Evolutionary conservation across 495 filamentous ascomycete species (phyloP), one percentile per base, ranked within the genome.

Genomic region (Endocarpon pusillum): DNA sequence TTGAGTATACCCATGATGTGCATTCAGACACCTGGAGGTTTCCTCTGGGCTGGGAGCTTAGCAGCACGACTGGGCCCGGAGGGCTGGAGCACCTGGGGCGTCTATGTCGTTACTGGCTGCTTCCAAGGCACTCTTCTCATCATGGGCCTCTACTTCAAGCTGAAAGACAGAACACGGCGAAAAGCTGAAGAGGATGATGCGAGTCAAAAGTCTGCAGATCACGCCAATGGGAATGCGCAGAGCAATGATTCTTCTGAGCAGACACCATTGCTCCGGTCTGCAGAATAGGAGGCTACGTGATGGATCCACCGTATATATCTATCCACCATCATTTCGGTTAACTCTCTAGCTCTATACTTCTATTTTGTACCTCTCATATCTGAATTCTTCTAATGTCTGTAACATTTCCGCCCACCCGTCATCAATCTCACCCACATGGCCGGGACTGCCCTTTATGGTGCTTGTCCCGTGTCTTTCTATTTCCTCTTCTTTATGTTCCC

Each of bases 1-100:
- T 53, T 97, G 37, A 92, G 83, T 47, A 86, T 97, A 37, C 79
- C 85, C 1, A 96, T 94, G 82, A 97, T 97, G 89, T 78, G 78
- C 50, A 93, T 96, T 27, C 89, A 97, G 53, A 94, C 86, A 0
- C 89, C 89, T 0, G 89, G 89, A 4, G 78, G 78, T 41, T 75
- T 91, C 44, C 58, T 96, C 15, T 96, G 86, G 64, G 83, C 86
- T 2, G 74, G 62, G 12, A 96, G 86, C 55, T 53, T 97, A 21
- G 80, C 77, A 12, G 75, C 69, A 8, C 69, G 89, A 29, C 64
- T 93, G 23, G 89, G 89, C 4, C 58, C 57, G 52, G 72, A 69
- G 15, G 87, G 83, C 9, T 97, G 89, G 89, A 96, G 91, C 55
- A 79, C 81, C 1, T 97, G 89, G 89, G 78, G 78, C 5, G 73